These are phyloP conservation scores for Sporisorium exsertum DNA, from an alignment of 1,284 basidiomycete species.

Conservation along the genomic window DNA sequence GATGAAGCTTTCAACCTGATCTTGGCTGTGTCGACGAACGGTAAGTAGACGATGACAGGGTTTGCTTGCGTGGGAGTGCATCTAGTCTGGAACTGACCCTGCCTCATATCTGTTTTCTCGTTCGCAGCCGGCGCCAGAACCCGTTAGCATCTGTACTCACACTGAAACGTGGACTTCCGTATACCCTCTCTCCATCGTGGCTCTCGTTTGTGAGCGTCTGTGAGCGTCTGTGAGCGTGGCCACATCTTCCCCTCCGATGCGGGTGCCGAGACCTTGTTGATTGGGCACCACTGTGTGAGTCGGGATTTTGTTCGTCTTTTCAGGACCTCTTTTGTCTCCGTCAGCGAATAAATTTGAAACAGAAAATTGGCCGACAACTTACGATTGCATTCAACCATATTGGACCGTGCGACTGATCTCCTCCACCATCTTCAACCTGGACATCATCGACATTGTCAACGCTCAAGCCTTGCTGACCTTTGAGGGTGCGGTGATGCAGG, in stretches of 20 bases:
- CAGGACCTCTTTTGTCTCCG: not conserved
- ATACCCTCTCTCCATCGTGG: not conserved
- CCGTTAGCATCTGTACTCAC: not conserved
- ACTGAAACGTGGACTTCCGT: not conserved
- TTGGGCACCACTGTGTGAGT: not conserved
- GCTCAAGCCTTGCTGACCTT: not conserved
- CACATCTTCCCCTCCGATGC: too few species aligned
- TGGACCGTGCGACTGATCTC: not conserved
- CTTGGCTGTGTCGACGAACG: slow-evolving; percentile 58
- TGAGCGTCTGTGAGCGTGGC: too few species aligned
- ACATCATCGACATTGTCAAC: not conserved
- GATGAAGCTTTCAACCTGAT: slow-evolving; percentile 68
- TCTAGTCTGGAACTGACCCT: not conserved
- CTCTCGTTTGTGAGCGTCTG: not conserved
- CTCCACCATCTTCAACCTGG: not conserved
- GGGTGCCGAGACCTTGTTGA: too few species aligned
- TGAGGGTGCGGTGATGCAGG: slow-evolving; percentile 18
- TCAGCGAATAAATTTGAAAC: not conserved
- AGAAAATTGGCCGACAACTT: slow-evolving; percentile 9
- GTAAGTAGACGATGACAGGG: slow-evolving; percentile 4
- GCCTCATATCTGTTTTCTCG: not conserved
- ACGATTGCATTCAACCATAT: not conserved
- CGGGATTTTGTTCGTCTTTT: not conserved
- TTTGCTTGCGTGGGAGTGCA: too few species aligned
- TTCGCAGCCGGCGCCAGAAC: slow-evolving; percentile 22